Base-by-base conservation (phyloP, 768 basidiomycete species). In the Guyanaporus albipodus region DNA sequence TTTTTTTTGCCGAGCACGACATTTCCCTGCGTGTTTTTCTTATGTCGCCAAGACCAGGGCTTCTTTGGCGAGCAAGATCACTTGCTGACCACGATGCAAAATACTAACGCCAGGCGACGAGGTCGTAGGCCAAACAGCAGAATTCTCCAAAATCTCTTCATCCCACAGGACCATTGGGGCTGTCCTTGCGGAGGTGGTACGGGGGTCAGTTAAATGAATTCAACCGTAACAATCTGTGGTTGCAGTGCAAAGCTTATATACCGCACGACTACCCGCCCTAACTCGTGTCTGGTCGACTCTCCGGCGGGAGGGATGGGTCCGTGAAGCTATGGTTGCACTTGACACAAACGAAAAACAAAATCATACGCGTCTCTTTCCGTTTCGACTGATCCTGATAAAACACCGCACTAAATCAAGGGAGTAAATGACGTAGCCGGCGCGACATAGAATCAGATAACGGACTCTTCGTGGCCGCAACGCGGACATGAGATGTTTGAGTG, bases 311-410 rank as follows among this genome's bases (percentile, higher is more conserved):
- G 19, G 73, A 74, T 18, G 88, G 83, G 65, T 92, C 90, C 42
- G 75, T 75, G 61, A 85, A 91, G 57, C 73, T 80, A 54, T 86
- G 72, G 54, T 85, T 83, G 64, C 89, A 91, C 57, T 86, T 86
- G 18, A 82, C 79, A 63, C 91, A 94, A 37, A 92, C 90, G 62
- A 83, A 94, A 72, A 93, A 94, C 2, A 92, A 75, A 40, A 90
- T 89, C 92, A 95, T 95, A 2, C 88, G 79, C 2, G 95, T 97
- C 63, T 95, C 91, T 58, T 91, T 91, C 45, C 95, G 85, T 64
- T 95, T 94, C 15, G 92, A 96, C 65, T 98, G 95, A 67, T 97
- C 95, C 67, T 97, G 95, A 67, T 87, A 98, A 62, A 89, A 81
- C 5, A 98, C 94, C 41, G 91, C 82, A 61, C 94, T 98, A 59